Base-by-base conservation (phyloP, 2,329 filamentous ascomycete species). In the Drechslerella dactyloides region DNA sequence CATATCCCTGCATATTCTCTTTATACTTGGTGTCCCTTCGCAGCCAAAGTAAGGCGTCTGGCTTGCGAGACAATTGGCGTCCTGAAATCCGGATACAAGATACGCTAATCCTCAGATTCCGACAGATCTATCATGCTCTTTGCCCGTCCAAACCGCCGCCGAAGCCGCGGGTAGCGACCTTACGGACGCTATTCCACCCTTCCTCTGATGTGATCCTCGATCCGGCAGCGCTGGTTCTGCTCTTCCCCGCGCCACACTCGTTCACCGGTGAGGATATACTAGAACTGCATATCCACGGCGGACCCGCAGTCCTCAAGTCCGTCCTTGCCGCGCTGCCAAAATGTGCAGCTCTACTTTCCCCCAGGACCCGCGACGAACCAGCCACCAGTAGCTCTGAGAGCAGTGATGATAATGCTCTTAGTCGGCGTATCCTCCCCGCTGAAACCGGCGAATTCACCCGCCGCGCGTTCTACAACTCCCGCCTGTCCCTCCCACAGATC, bases 381-480 rank as follows among this genome's bases (percentile, higher is more conserved):
- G 50, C 21, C 37, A 13, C 15, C 40, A 59, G 19, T 10, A 33
- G n/a, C 46, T 27, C 42, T 15, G 52, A 75, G 59, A 46, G 24
- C 40, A 17, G 37, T 17, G 5, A 2, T 23, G 17, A 24, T n/a
- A 52, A 46, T 15, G 48, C 35, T 35, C 17, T 33, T 23, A 65
- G 23, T 58, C 69, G 21, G 7, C 61, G 73, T 5, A 87, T 96
- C 66, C 90, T 92, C 30, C 96, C 96, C 78, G 94, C 94, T 1
- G 93, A 97, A 78, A 89, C 94, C 0, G 94, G 94, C 62, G 94
- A 99, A 78, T 99, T 99, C 79, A 99, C 94, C 2, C 88, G 89
- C 73, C 88, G 94, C 40, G 93, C 94, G 3, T 99, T 99, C 77
- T 84, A 93, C 78, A 94, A 97, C 78, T 84, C 89, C 76, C 86